Evolutionary conservation across 495 filamentous ascomycete species (phyloP).

Genomic region (Corynascus novoguineensis): DNA sequence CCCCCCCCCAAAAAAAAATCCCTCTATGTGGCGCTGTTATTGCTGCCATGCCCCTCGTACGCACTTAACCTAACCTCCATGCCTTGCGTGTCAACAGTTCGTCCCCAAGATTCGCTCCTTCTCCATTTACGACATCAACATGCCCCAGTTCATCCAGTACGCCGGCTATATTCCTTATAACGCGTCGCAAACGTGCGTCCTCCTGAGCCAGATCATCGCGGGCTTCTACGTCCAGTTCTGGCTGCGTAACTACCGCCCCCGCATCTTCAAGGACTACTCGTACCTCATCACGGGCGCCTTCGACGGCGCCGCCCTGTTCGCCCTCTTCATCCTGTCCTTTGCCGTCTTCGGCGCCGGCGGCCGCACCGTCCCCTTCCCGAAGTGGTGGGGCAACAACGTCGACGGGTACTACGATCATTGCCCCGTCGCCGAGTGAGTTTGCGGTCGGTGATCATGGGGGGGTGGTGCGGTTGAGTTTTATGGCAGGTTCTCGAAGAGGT

Average conservation of each 20-base stretch:
- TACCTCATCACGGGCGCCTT: constrained; percentile 53
- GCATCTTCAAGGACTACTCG: constrained; percentile 53
- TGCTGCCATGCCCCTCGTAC: too few relatives aligned
- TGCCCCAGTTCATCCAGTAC: constrained; percentile 41
- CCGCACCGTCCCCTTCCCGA: constrained; percentile 31
- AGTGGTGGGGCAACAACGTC: constrained; percentile 50
- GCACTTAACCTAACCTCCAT: too few relatives aligned
- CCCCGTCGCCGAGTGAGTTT: constrained; percentile 18
- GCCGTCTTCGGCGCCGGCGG: constrained; percentile 51
- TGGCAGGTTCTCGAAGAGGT: not conserved
- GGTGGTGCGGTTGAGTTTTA: not conserved
- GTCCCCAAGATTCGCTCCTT: constrained; percentile 38
- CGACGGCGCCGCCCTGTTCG: constrained; percentile 48
- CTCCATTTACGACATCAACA: constrained; percentile 35
- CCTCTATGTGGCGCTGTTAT: too few relatives aligned
- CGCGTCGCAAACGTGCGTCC: constrained; percentile 38
- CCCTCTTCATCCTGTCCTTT: constrained; percentile 55
- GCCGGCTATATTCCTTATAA: constrained; percentile 45
- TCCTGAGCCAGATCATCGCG: constrained; percentile 21
- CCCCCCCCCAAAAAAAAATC: too few relatives aligned
- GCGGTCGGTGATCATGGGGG: too few relatives aligned
- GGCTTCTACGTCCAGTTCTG: constrained; percentile 51
- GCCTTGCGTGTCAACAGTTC: constrained; percentile 34
- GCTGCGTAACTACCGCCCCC: constrained; percentile 44
- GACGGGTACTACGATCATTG: constrained; percentile 33